A percentile compares a stretch with the other conserved stretches of the same genome.
phyloP scores from a whole-genome alignment of 2,329 filamentous ascomycete species.

The Sporothrix curviconia region DNA sequence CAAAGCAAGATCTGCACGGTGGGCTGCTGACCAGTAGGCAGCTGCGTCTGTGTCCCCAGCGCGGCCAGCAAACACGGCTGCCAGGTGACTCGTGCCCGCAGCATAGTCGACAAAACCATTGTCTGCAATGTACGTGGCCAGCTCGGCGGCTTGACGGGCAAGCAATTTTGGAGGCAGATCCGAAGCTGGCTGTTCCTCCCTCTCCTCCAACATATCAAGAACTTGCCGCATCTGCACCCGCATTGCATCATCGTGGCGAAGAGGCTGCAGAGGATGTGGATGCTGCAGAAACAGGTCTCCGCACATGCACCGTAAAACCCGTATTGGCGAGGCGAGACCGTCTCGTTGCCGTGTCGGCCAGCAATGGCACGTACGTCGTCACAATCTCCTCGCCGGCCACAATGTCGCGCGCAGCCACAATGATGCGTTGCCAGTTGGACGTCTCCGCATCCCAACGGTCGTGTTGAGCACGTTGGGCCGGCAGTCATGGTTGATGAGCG shows the following conservation, averaged over 20 bases:
- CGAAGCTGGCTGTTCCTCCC: background rate
- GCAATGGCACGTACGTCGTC: slow-evolving; percentile 31
- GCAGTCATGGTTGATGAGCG: slow-evolving; percentile 36
- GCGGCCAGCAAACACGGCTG: slow-evolving; percentile 13
- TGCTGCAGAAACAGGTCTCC: too few species aligned
- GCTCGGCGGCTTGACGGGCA: background rate
- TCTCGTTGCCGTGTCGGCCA: slow-evolving; percentile 25
- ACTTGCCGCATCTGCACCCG: slow-evolving; percentile 13
- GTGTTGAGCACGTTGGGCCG: slow-evolving; percentile 31
- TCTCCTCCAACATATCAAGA: slow-evolving; percentile 8
- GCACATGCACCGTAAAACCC: slow-evolving; percentile 19
- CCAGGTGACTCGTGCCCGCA: slow-evolving; percentile 18
- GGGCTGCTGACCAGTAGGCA: background rate
- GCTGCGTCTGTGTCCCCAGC: background rate
- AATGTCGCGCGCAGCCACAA: slow-evolving; percentile 29
- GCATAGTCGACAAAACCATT: slow-evolving; percentile 20
- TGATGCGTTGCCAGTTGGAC: slow-evolving; percentile 20
- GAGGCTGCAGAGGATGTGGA: slow-evolving; percentile 8
- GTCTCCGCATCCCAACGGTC: slow-evolving; percentile 6
- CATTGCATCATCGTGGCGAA: background rate
- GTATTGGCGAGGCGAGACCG: slow-evolving; percentile 28
- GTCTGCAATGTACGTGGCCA: slow-evolving; percentile 28
- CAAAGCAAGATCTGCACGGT: background rate
- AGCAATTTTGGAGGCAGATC: too few species aligned
- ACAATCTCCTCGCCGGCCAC: slow-evolving; percentile 31